Evolutionary conservation across 2,329 filamentous ascomycete genomes (phyloP).

Genomic region (Neoarthrinium moseri): DNA sequence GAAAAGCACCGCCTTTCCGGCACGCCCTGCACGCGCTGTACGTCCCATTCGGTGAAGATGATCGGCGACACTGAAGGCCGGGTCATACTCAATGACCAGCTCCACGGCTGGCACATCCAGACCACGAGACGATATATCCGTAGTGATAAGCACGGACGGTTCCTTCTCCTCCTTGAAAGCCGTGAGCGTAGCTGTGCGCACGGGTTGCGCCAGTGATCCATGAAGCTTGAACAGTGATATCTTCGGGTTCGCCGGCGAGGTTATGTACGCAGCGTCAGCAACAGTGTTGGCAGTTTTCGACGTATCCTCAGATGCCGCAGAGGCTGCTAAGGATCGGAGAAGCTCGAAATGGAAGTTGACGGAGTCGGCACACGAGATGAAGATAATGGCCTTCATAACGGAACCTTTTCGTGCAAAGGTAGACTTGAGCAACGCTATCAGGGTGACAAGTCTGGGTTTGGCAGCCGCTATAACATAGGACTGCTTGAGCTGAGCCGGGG

Average conservation of each 20-base stretch:
- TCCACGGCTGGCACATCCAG: slow-evolving; percentile 95
- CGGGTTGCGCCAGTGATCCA: slow-evolving; percentile 83
- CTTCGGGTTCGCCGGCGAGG: slow-evolving; percentile 67
- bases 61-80: slow-evolving; percentile 88
- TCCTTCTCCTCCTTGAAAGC: slow-evolving; percentile 73
- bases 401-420: slow-evolving; percentile 86
- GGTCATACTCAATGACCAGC: slow-evolving; percentile 93
- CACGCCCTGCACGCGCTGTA: slow-evolving; percentile 86
- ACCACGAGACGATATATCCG: slow-evolving; percentile 92
- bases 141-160: slow-evolving; percentile 84
- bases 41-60: slow-evolving; percentile 93
- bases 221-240: slow-evolving; percentile 86
- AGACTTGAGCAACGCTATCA: slow-evolving; percentile 80
- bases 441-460: slow-evolving; percentile 85
- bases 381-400: slow-evolving; percentile 95
- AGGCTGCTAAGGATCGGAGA: slow-evolving; percentile 48
- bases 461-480: slow-evolving; percentile 84
- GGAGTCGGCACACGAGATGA: slow-evolving; percentile 94
- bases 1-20: slow-evolving; percentile 86
- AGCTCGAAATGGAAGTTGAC: slow-evolving; percentile 96
- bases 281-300: slow-evolving; percentile 57
- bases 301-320: slow-evolving; percentile 19
- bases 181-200: slow-evolving; percentile 81
- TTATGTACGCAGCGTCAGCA: slow-evolving; percentile 69
- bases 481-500: slow-evolving; percentile 91